These are phyloP conservation scores for Elsinoe ampelina DNA, from an alignment of 2,329 filamentous ascomycete genomes.

Conservation along the genomic window DNA sequence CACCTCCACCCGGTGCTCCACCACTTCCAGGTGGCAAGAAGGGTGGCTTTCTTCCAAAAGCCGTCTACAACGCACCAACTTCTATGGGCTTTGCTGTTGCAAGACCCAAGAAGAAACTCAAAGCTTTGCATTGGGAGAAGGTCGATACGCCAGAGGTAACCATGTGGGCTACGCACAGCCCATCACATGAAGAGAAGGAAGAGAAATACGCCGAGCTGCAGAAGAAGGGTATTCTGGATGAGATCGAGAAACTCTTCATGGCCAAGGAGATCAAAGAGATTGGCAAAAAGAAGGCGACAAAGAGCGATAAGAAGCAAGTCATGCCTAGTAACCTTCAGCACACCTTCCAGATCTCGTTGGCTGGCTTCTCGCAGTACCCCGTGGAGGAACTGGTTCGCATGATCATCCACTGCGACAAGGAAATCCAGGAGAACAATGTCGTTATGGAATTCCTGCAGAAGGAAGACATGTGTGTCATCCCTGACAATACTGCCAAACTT, in stretches of 20 bases:
- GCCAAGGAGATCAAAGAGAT: constrained; percentile 92
- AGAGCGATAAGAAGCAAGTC: constrained; percentile 94
- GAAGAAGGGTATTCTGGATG: constrained; percentile 89
- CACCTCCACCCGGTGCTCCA: constrained; percentile 58
- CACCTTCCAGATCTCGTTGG: constrained; percentile 83
- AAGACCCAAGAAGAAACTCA: constrained; percentile 97
- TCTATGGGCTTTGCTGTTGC: constrained; percentile 67
- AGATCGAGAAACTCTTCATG: constrained; percentile 95
- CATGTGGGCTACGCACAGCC: constrained; percentile 81
- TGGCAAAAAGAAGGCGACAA: constrained; percentile 61
- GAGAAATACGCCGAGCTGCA: constrained; percentile 92
- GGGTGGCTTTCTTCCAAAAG: constrained; percentile 65
- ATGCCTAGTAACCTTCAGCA: constrained; percentile 85
- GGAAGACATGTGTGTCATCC: constrained; percentile 84
- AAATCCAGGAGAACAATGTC: constrained; percentile 78
- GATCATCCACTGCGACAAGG: constrained; percentile 90
- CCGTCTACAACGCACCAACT: constrained; percentile 44
- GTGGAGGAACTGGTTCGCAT: constrained; percentile 81
- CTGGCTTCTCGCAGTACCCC: constrained; percentile 80
- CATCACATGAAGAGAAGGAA: constrained; percentile 80
- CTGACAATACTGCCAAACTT: constrained; percentile 80
- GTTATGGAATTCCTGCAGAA: constrained; percentile 96
- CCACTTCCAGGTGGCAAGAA: constrained; percentile 48
- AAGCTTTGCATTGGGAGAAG: constrained; percentile 98
- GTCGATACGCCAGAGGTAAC: constrained; percentile 86